Base-by-base conservation (phyloP, 2,329 filamentous ascomycete genomes). In the Paracoccidioides brasiliensis region DNA sequence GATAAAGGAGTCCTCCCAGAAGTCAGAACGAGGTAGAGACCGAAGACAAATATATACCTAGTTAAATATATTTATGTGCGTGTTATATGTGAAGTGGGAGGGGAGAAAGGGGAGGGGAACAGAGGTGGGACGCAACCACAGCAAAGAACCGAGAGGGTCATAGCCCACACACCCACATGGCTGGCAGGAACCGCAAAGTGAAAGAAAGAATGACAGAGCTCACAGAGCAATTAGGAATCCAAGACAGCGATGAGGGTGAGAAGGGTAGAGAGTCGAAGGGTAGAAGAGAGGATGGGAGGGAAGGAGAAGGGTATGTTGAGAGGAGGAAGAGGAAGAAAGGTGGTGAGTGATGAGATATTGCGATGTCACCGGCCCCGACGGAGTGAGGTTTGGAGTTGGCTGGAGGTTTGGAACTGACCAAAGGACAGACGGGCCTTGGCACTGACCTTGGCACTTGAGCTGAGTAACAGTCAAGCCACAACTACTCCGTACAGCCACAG, bases 111-210 rank as follows among this genome's bases (percentile, higher is more conserved):
- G 22, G 22, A 40, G 15, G 15, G 1, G 43, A 41, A 9, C 9
- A 30, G 35, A 37, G 52, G 30, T 54, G 53, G 53, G 53, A 56
- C 50, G 45, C 54, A 56, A 56, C 42, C 40, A 41, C 33, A 41
- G 44, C 28, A 32, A 50, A 44, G 40, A 49, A 44, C 41, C 41
- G 54, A 48, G 48, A 56, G 48, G 49, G 54, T 56, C 54, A 56
- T 56, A 53, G 48, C 54, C 40, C 54, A 43, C 54, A 44, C 48
- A 56, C 42, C 40, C 48, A 53, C 54, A 54, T 54, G 37, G 44
- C 53, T 72, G 70, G 70, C 70, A 68, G 68, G 68, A 72, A 30
- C 65, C 71, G 55, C 68, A 70, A 53, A 70, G 69, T 54, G 22
- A 22, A 22, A 22, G 68, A 66, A 56, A 65, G 70, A 35, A 61